Evolutionary conservation across 2,329 filamentous ascomycete species (phyloP).

Genomic region (Pestalotiopsis sp.): DNA sequence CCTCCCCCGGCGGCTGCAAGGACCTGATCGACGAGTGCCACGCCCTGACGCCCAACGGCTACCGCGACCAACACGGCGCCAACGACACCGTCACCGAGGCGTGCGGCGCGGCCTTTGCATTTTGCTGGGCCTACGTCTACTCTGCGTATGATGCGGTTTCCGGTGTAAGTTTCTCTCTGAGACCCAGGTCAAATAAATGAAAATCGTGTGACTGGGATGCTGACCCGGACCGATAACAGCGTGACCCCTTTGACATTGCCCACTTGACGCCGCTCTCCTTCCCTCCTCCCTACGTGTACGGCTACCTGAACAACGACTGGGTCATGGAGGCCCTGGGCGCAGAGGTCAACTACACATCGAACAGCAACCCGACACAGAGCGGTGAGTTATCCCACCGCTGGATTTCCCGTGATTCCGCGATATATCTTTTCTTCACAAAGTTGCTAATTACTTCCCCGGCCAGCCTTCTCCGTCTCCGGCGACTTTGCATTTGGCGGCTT

Average conservation of each 20-base stretch:
- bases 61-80: constrained; percentile 7
- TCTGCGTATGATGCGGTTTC: constrained; percentile 16
- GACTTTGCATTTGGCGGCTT: constrained; percentile 5
- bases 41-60: background rate
- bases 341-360: constrained; percentile 55
- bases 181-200: background rate
- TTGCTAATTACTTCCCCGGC: background rate
- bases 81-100: constrained; percentile 6
- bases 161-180: constrained; percentile 12
- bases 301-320: constrained; percentile 55
- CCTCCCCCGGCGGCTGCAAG: background rate
- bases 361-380: background rate
- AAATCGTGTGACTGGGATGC: background rate
- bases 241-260: constrained; percentile 53
- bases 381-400: background rate
- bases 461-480: background rate
- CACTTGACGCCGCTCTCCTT: constrained; percentile 48
- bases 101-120: background rate
- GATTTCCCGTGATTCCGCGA: background rate
- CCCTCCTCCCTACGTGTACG: constrained; percentile 52
- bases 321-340: constrained; percentile 60
- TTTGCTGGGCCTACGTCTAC: constrained; percentile 15
- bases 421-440: too few species aligned
- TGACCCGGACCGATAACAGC: background rate
- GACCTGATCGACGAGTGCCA: constrained; percentile 3